Evolutionary conservation across 257 asterid genomes (phyloP), one percentile per base, ranked within the genome.

Genomic region (Jaltomata sinuosa): DNA sequence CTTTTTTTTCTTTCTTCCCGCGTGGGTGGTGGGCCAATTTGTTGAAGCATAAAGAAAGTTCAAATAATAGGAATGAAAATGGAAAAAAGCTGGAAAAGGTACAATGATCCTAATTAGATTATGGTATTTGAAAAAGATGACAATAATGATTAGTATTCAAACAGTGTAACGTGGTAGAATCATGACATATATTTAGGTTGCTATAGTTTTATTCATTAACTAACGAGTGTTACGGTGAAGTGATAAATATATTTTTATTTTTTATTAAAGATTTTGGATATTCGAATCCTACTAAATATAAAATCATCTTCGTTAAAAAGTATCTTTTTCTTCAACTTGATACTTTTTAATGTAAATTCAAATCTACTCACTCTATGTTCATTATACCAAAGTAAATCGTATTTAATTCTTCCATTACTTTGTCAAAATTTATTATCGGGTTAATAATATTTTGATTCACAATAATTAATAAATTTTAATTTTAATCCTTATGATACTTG

Each of bases 261-360:
- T 9, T n/a, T 21, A 57, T 57, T 3, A 57, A 7, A 22, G 4
- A 12, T 21, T 57, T 57, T 57, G 3, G 1, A n/a, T n/a, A 57
- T 11, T 57, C 0, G 0, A 1, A 0, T 2, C 8, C 19, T 54
- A 54, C 3, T 42, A 57, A 57, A n/a, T 57, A 57, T 1, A 2
- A 45, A 57, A 5, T 57, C 0, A 1, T 57, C 0, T 22, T 57
- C 10, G 0, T 57, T 22, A 53, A 0, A 0, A 2, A 3, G 2
- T 1, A 14, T 55, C n/a, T 2, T 19, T 55, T 55, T 1, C 3
- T 1, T 57, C 9, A 4, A 57, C 10, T n/a, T 4, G 11, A 22
- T 0, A 57, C 10, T 11, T 57, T 57, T 57, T 0, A 18, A 9
- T 11, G 0, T 2, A 6, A 57, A 57, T 22, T n/a, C n/a, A n/a